Percentiles rank a stretch among this genome's conserved stretches.
These are phyloP conservation scores for Sapria himalayana DNA, from an alignment of 345 rosid genomes.

Conservation along the genomic window DNA sequence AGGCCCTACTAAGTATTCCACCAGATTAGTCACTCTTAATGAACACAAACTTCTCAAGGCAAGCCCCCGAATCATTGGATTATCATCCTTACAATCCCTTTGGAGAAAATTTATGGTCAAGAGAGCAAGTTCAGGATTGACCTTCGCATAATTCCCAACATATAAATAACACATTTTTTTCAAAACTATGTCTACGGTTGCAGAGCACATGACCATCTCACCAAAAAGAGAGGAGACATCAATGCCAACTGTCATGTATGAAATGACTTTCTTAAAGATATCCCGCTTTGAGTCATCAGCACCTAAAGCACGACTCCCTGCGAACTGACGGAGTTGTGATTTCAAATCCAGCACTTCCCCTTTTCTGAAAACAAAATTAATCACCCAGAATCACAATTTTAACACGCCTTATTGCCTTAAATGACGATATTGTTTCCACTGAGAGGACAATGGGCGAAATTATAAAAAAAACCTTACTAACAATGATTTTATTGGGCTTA, in stretches of 20 bases:
- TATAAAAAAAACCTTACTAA: neutral
- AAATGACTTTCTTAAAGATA: conserved; percentile 82
- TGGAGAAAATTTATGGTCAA: conserved; percentile 89
- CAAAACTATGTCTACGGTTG: conserved; percentile 87
- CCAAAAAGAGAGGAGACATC: conserved; percentile 87
- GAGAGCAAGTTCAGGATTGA: conserved; percentile 79
- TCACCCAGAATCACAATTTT: neutral
- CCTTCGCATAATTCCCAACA: conserved; percentile 94
- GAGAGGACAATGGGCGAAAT: neutral
- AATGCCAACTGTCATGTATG: conserved; percentile 83
- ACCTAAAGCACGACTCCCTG: conserved; percentile 90
- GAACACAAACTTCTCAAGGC: conserved; percentile 88
- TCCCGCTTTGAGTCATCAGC: conserved; percentile 91
- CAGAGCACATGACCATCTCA: conserved; percentile 99
- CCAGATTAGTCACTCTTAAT: conserved; percentile 64
- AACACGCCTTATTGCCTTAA: neutral
- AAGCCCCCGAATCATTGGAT: conserved; percentile 91
- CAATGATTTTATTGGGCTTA: neutral
- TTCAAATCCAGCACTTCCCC: conserved; percentile 89
- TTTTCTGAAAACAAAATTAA: conserved; percentile 28
- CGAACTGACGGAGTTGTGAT: conserved; percentile 83
- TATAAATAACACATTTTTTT: conserved; percentile 97
- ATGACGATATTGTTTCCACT: neutral
- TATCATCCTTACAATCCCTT: conserved; percentile 89
- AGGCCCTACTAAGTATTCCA: conserved; percentile 95